Evolutionary conservation across 177 flowering plant species (phyloP), one percentile per base, ranked within the genome.

Genomic region (Telopea speciosissima): DNA sequence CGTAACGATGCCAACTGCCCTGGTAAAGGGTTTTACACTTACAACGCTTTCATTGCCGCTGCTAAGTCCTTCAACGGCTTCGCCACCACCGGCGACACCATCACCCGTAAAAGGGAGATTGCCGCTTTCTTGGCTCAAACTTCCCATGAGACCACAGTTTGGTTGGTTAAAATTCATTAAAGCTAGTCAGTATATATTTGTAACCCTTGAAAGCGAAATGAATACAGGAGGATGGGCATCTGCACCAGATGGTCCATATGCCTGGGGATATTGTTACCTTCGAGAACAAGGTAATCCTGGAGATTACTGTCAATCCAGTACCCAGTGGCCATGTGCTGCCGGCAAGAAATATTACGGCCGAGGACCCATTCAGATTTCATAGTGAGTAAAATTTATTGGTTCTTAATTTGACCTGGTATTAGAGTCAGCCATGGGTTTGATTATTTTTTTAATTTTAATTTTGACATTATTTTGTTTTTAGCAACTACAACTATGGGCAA

Each of bases 91-190:
- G 90, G 90, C 0, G 82, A 84, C 68, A 61, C 21, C 12, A 62
- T 54, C 16, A 80, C 83, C 0, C 77, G 83, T 0, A 83, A 81
- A 59, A 84, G 85, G 66, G 89, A 86, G 76, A 68, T 87, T 42
- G 89, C 91, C 0, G 91, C 91, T 36, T 87, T 87, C 79, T 79
- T 87, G 7, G 90, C 69, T 24, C 90, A 87, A 63, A 87, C 89
- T 33, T 85, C 88, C 16, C 88, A 84, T 31, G 86, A 86, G 72
- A 86, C 91, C 16, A 83, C 83, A 6, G 88, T n/a, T n/a, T n/a
- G n/a, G 90, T 81, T 22, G 0, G 65, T 36, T 26, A 1, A 5
- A 63, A 11, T 14, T 0, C n/a, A n/a, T n/a, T n/a, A n/a, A n/a
- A n/a, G n/a, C n/a, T n/a, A n/a, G n/a, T n/a, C n/a, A n/a, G n/a